Percentiles rank a stretch among this genome's conserved stretches.
These are phyloP conservation scores for Raddia guianensis DNA, from an alignment of 176 grass and related monocot genomes.

Conservation along the genomic window DNA sequence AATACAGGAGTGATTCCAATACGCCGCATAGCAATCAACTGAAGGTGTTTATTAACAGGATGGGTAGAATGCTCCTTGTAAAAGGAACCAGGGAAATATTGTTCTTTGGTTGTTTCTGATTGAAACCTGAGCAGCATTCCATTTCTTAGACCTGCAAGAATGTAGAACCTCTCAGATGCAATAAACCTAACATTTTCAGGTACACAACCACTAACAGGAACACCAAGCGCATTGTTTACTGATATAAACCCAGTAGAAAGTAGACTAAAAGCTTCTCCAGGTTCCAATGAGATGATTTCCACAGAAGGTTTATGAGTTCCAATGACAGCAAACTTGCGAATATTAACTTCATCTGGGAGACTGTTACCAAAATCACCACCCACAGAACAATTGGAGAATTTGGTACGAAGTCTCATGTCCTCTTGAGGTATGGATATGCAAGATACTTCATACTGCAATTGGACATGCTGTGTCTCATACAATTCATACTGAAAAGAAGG, in stretches of 20 bases:
- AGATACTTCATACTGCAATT: conserved; percentile 79
- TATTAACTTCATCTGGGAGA: conserved; percentile 48
- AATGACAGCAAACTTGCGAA: conserved; percentile 73
- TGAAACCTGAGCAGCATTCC: conserved; percentile 96
- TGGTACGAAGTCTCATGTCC: conserved; percentile 33
- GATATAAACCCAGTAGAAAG: conserved; percentile 68
- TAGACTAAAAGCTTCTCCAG: conserved; percentile 61
- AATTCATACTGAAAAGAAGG: conserved; percentile 74
- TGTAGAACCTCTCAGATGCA: conserved; percentile 73
- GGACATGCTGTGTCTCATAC: conserved; percentile 68
- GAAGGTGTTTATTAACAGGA: conserved; percentile 54
- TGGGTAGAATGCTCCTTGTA: conserved; percentile 43
- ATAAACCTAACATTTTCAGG: conserved; percentile 93
- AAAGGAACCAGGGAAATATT: conserved; percentile 46
- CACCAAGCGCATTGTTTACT: conserved; percentile 76
- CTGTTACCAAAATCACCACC: conserved; percentile 36
- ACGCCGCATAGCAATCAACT: conserved; percentile 80
- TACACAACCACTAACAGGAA: conserved; percentile 90
- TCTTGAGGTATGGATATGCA: conserved; percentile 82
- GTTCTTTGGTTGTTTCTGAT: conserved; percentile 46
- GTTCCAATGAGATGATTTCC: conserved; percentile 76
- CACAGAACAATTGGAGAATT: conserved; percentile 38
- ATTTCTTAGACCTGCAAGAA: conserved; percentile 94
- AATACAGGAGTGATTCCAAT: conserved; percentile 94
- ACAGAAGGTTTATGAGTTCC: conserved; percentile 98